A percentile compares a stretch with the other conserved stretches of the same genome.
phyloP scores from a whole-genome alignment of 129 eudicot genomes.

The Daucus carota region DH1_v3.0 NC_030384.2:38425001-38425500 shows the following conservation, averaged over 20 bases:
- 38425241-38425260: background rate
- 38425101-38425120: conserved; percentile 80
- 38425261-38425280: background rate
- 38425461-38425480: conserved; percentile 92
- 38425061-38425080: background rate
- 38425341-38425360: conserved; percentile 83
- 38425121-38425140: conserved; percentile 92
- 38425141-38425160: conserved; percentile 72
- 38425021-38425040: background rate
- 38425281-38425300: background rate
- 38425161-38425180: conserved; percentile 67
- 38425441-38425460: conserved; percentile 95
- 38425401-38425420: conserved; percentile 93
- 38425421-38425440: conserved; percentile 94
- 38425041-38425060: no score
- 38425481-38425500: background rate
- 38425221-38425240: conserved; percentile 4
- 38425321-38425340: conserved; percentile 20
- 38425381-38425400: conserved; percentile 70
- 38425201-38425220: conserved; percentile 64
- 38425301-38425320: background rate
- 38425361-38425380: conserved; percentile 55
- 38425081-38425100: background rate
- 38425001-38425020: background rate
- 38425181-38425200: conserved; percentile 67